phyloP scores from a whole-genome alignment of 176 grass and related monocot genomes.

The Triticum urartu region DNA sequence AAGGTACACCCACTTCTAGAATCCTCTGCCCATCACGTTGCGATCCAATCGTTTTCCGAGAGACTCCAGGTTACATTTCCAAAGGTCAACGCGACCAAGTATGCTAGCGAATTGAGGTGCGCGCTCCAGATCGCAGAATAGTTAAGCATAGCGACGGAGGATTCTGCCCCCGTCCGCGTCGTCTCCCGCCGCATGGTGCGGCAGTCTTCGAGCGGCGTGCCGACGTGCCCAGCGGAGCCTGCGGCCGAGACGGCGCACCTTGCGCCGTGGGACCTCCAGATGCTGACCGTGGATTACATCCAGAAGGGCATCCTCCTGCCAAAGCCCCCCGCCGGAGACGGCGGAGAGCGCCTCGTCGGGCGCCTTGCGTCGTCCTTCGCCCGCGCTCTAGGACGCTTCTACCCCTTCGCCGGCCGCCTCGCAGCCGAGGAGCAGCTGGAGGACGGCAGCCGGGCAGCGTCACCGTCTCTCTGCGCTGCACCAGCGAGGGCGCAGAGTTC shows the following conservation, averaged over 20 bases:
- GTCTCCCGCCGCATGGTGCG: slow-evolving; percentile 13
- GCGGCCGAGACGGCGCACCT: slow-evolving; percentile 1
- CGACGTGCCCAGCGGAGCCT: neutral
- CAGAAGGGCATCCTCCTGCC: slow-evolving; percentile 31
- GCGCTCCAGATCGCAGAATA: too few species aligned
- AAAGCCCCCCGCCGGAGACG: neutral
- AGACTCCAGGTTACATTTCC: too few species aligned
- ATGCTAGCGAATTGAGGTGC: too few species aligned
- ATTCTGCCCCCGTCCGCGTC: neutral
- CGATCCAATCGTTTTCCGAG: too few species aligned
- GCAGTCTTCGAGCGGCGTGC: neutral
- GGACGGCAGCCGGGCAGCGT: neutral
- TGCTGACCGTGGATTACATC: slow-evolving; percentile 19
- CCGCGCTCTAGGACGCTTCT: slow-evolving; percentile 35
- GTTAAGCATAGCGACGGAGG: neutral
- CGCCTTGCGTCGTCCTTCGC: slow-evolving; percentile 27
- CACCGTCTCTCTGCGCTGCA: slow-evolving; percentile 17
- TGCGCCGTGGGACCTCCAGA: slow-evolving; percentile 25
- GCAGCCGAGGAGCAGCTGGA: neutral
- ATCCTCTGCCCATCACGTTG: too few species aligned
- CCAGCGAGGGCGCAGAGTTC: slow-evolving; percentile 47
- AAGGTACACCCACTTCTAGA: too few species aligned
- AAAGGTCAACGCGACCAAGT: too few species aligned
- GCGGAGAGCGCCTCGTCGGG: neutral
- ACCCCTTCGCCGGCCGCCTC: slow-evolving; percentile 47